Evolutionary conservation across 768 basidiomycete genomes (phyloP), one percentile per base, ranked within the genome.

Genomic region (Boletus sensibilis): DNA sequence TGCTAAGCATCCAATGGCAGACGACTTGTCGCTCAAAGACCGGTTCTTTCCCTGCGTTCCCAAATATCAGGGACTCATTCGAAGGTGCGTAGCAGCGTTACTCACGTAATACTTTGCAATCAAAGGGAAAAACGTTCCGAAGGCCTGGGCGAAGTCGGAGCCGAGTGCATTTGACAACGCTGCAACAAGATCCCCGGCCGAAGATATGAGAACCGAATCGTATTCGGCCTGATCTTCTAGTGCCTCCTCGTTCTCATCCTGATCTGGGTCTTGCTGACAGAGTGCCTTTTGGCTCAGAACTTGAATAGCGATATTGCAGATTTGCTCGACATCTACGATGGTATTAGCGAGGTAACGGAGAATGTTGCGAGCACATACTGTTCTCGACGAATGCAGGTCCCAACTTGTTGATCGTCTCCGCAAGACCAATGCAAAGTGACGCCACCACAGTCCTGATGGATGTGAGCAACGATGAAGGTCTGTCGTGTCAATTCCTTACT

Each of bases 201-300:
- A 87, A 27, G 92, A 91, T 68, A 98, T 90, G 55, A 99, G 81
- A 52, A 97, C 91, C 4, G 95, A 92, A 70, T 99, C 97, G 70
- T 94, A 96, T 76, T 99, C 97, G 1, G 95, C 94, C 66, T 90
- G 88, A 60, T 92, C 92, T 69, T 92, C 91, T 9, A 87, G 88
- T 25, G 87, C 88, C 64, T 92, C 91, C 25, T 90, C 90, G 5
- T 81, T 82, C 61, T 93, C 92, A 62, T 94, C 94, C 61, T 91
- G 90, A 68, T 96, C 94, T 45, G 94, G 93, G 66, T 96, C 94
- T 71, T 94, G 90, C 72, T 99, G 97, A 76, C 96, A 98, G 63
- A 93, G 82, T 0, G 94, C 92, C 75, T 96, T 97, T 73, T 94
- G 90, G 69, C 94, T 92, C 42, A 99, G 80, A 61, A 99, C 85